Evolutionary conservation across 2,329 filamentous ascomycete species (phyloP).

Genomic region (Niveomyces coronatus): DNA sequence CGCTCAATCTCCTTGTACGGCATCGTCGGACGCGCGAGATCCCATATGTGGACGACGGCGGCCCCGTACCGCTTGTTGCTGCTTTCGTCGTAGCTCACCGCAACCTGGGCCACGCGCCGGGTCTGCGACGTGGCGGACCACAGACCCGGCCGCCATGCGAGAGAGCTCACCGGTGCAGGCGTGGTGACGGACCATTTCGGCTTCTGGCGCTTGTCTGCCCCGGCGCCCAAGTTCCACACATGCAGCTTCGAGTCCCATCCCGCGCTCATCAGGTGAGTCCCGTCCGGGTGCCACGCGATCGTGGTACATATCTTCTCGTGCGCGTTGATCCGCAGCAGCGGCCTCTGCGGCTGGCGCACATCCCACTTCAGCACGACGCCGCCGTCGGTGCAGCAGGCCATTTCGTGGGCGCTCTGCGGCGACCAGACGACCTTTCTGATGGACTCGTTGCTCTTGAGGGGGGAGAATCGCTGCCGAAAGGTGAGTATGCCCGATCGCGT

Average conservation of each 20-base stretch:
- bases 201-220: slow-evolving; percentile 53
- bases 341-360: slow-evolving; percentile 41
- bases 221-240: slow-evolving; percentile 54
- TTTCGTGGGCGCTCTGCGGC: slow-evolving; percentile 48
- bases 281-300: slow-evolving; percentile 59
- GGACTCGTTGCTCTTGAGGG: slow-evolving; percentile 26
- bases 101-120: slow-evolving; percentile 49
- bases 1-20: slow-evolving; percentile 56
- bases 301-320: slow-evolving; percentile 50
- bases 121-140: slow-evolving; percentile 56
- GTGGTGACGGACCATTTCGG: slow-evolving; percentile 51
- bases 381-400: slow-evolving; percentile 54
- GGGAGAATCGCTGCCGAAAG: slow-evolving; percentile 37
- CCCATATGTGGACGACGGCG: slow-evolving; percentile 55
- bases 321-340: slow-evolving; percentile 48
- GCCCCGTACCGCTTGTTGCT: slow-evolving; percentile 44
- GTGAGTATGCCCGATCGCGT: slow-evolving; percentile 38
- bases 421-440: slow-evolving; percentile 58
- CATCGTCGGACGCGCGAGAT: slow-evolving; percentile 55
- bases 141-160: slow-evolving; percentile 53
- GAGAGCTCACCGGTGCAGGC: slow-evolving; percentile 47
- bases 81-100: slow-evolving; percentile 50
- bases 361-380: slow-evolving; percentile 56
- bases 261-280: slow-evolving; percentile 53
- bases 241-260: slow-evolving; percentile 52